Conservation (phyloP, 1,139 yeast species). For the Sugiyamaella sp. region DNA sequence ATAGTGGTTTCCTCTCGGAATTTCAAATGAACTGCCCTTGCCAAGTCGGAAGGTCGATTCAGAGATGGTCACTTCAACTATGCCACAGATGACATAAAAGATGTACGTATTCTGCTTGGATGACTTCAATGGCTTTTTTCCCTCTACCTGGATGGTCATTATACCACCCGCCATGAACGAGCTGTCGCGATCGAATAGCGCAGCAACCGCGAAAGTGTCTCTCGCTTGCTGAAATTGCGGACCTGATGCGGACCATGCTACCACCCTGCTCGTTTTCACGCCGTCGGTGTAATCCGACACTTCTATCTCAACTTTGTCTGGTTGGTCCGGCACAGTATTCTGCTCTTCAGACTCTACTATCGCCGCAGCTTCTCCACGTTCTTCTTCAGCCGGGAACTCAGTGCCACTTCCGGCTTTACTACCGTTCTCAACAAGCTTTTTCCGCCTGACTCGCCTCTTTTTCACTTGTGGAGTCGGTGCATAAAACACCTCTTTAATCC, state of each 20-base stretch:
- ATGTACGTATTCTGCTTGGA: conserved; percentile 71
- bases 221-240: conserved; percentile 52
- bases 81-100: conserved; percentile 74
- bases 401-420: neutral
- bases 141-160: conserved; percentile 60
- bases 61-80: conserved; percentile 66
- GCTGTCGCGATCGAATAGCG: conserved; percentile 66
- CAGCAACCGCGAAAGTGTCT: conserved; percentile 65
- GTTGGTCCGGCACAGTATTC: conserved; percentile 3
- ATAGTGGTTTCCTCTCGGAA: conserved; percentile 77
- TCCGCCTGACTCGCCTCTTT: conserved; percentile 4
- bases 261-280: conserved; percentile 50
- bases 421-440: conserved; percentile 21
- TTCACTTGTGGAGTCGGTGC: conserved; percentile 20
- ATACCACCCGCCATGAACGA: conserved; percentile 78
- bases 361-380: conserved; percentile 2
- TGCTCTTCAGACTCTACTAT: conserved; percentile 1
- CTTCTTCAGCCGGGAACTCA: conserved; percentile 3
- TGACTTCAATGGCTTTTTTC: conserved; percentile 61
- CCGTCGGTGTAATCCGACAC: conserved; percentile 57
- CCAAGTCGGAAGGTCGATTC: conserved; percentile 63
- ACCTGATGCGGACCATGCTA: conserved; percentile 75
- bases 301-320: conserved; percentile 44
- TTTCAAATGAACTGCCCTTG: conserved; percentile 76
- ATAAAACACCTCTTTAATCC: conserved; percentile 23